Base-by-base conservation (phyloP, 2,329 filamentous ascomycete species). In the Thelonectria blattea region DNA sequence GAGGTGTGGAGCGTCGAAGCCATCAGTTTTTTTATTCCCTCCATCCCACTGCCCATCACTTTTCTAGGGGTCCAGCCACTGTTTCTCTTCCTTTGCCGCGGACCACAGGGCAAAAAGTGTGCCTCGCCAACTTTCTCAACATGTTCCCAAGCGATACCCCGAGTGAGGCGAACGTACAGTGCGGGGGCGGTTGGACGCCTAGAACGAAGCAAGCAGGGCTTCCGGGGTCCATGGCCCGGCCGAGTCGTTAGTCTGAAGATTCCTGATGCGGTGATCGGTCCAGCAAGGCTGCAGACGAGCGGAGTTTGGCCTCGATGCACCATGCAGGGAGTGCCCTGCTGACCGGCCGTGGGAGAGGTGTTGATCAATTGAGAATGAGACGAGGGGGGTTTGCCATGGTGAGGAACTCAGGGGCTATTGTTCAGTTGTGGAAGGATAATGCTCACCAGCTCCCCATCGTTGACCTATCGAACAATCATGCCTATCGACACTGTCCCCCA, bases 161-260 rank as follows among this genome's bases (percentile, higher is more conserved):
- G 18, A 27, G 32, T 43, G 54, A 61, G 59, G 54, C 59, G 51
- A 39, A 58, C n/a, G n/a, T n/a, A n/a, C 54, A 61, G 54, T 61
- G 59, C 50, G 59, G 54, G 54, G 58, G 52, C 22, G 22, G 22
- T 24, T 30, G 45, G 45, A 30, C 8, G n/a, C 11, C 22, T 3
- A 8, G 15, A 30, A 30, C 27, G 8, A 24, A 24, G 6, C 3
- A 24, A 6, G 3, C 22, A 24, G 22, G 27, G 27, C 22, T 30
- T 47, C 22, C 22, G 20, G 45, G 45, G 27, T 14, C n/a, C 45
- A 47, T 2, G 45, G 12, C 22, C n/a, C 45, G 5, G 18, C 11
- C 22, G 45, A 47, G 12, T 22, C 5, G 10, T 11, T 9, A 14
- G 22, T 6, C 22, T 24, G 22, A 6, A 24, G 27, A 47, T 30